Evolutionary conservation across 805 yeast genomes (phyloP).

Genomic region (Candida multigemmis): DNA sequence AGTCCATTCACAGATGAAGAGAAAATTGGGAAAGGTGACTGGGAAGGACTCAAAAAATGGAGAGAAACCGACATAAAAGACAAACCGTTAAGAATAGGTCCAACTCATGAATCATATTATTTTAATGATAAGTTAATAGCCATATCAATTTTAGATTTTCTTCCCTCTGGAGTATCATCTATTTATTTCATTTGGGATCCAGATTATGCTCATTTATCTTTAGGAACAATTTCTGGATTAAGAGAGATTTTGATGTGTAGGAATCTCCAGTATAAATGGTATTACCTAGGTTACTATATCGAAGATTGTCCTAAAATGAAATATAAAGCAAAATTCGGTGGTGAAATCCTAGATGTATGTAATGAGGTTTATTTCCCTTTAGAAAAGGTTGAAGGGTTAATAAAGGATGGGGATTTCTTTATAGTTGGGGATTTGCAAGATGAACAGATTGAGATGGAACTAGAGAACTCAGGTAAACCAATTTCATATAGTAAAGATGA

Average conservation of each 20-base stretch:
- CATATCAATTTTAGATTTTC: constrained; percentile 64
- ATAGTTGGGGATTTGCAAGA: no score
- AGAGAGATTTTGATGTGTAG: constrained; percentile 54
- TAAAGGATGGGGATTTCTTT: constrained; percentile 22
- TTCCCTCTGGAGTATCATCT: constrained; percentile 71
- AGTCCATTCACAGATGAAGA: constrained; percentile 43
- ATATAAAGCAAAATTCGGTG: constrained; percentile 74
- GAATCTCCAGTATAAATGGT: constrained; percentile 39
- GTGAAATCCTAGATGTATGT: constrained; percentile 54
- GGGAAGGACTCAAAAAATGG: constrained; percentile 38
- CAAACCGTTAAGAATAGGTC: constrained; percentile 34
- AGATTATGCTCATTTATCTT: constrained; percentile 53
- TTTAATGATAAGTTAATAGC: constrained; percentile 57
- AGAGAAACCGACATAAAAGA: constrained; percentile 1
- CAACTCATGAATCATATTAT: constrained; percentile 75
- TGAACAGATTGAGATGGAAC: no score
- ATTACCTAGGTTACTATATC: constrained; percentile 75
- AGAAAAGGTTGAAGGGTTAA: constrained; percentile 13
- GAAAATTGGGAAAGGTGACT: constrained; percentile 14
- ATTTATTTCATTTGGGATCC: constrained; percentile 90
- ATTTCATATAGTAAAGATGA: no score
- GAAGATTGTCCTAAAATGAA: constrained; percentile 76
- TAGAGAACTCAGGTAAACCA: no score
- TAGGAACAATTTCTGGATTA: constrained; percentile 74
- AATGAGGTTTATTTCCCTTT: constrained; percentile 36